Conservation (phyloP, 1,139 yeast species). For the Sugiyamaella xylanicola region DNA sequence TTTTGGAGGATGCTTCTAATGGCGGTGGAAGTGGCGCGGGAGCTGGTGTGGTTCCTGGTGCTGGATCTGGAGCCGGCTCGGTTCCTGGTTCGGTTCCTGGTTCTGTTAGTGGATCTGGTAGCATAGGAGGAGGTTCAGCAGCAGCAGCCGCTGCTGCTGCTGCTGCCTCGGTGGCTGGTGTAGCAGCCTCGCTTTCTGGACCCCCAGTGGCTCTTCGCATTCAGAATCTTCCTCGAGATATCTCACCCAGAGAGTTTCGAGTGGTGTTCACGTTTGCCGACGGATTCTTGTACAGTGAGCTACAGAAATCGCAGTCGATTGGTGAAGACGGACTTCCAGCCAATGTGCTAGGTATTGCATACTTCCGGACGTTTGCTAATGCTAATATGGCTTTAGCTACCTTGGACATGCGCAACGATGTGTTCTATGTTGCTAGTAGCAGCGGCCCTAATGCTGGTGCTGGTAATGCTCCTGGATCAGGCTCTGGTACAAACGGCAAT, state of each 20-base stretch:
- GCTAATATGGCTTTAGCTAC: slow-evolving; percentile 73
- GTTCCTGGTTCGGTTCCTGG: not conserved
- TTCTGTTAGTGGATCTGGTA: not conserved
- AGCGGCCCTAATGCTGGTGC: slow-evolving; percentile 1
- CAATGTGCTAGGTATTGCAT: slow-evolving; percentile 55
- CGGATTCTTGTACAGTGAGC: slow-evolving; percentile 68
- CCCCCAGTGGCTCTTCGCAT: slow-evolving; percentile 44
- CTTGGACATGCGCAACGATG: slow-evolving; percentile 48
- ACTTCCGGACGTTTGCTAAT: slow-evolving; percentile 62
- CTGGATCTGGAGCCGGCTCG: not conserved
- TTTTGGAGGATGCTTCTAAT: slow-evolving; percentile 14
- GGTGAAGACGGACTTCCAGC: slow-evolving; percentile 41
- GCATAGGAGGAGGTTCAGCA: not conserved
- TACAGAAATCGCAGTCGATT: slow-evolving; percentile 43
- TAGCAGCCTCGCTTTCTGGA: not conserved
- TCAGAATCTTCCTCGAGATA: slow-evolving; percentile 69
- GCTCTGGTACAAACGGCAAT: slow-evolving; percentile 10
- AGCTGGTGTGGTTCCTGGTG: too few relatives aligned
- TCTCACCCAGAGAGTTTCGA: slow-evolving; percentile 73
- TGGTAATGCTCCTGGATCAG: slow-evolving; percentile 8
- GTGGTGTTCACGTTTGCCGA: slow-evolving; percentile 77
- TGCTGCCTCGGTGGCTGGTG: not conserved
- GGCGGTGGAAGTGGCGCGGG: not conserved
- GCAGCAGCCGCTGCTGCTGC: slow-evolving; percentile 5
- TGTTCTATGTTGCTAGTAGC: slow-evolving; percentile 18